These are phyloP conservation scores for Nicotiana noctiflora DNA, from an alignment of 257 asterid genomes.

Conservation along the genomic window DNA sequence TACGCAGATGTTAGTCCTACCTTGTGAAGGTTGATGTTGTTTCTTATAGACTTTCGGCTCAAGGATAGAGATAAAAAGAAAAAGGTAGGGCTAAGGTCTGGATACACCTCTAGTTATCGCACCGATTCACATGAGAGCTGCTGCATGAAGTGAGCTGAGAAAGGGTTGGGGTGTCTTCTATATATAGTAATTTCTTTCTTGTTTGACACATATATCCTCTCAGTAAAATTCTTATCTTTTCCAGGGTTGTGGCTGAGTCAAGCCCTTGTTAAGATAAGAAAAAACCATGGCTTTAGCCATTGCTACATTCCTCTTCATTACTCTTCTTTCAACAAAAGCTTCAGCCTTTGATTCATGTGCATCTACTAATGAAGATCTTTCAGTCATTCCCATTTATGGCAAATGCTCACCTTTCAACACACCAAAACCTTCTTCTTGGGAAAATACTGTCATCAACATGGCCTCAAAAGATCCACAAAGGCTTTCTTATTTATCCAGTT, in stretches of 20 bases:
- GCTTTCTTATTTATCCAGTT: constrained; percentile 55
- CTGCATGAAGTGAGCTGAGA: background rate
- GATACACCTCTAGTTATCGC: background rate
- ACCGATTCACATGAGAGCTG: background rate
- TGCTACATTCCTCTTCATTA: constrained; percentile 26
- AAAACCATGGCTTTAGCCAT: constrained; percentile 31
- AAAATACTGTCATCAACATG: constrained; percentile 49
- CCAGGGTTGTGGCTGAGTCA: constrained; percentile 1
- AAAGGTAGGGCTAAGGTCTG: no score
- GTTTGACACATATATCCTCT: background rate
- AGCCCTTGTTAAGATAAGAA: background rate
- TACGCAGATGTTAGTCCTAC: no score
- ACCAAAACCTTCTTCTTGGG: constrained; percentile 48
- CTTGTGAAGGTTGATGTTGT: no score
- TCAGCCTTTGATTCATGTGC: constrained; percentile 47
- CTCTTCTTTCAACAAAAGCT: constrained; percentile 32
- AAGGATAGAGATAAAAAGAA: no score
- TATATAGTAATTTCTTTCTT: background rate
- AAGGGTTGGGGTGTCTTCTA: background rate
- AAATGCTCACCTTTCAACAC: constrained; percentile 76
- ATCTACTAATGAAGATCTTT: constrained; percentile 40
- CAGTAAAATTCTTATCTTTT: constrained; percentile 14
- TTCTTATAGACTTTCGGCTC: no score
- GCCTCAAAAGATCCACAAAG: constrained; percentile 66
- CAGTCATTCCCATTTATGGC: constrained; percentile 62